Evolutionary conservation across 2,329 filamentous ascomycete species (phyloP).

Genomic region (Pestalotiopsis sp.): DNA sequence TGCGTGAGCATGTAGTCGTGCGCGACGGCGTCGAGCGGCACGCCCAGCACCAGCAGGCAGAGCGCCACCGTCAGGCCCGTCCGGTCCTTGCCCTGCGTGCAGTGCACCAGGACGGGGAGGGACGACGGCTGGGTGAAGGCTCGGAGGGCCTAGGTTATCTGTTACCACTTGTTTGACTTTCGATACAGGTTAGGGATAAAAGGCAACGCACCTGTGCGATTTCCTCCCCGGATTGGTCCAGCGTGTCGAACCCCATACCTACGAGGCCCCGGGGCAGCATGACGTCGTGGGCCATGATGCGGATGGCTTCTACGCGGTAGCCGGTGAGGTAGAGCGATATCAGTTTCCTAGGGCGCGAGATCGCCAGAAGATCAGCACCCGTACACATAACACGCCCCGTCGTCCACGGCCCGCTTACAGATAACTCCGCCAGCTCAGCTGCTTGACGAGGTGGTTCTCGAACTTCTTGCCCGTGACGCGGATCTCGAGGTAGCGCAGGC

Average conservation of each 20-base stretch:
- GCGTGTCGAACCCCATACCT: slow-evolving; percentile 69
- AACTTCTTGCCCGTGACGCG: slow-evolving; percentile 76
- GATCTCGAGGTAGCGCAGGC: slow-evolving; percentile 66
- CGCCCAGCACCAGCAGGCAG: slow-evolving; percentile 63
- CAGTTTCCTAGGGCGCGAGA: not conserved
- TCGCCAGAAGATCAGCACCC: not conserved
- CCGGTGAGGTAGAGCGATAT: slow-evolving; percentile 55
- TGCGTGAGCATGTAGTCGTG: slow-evolving; percentile 73
- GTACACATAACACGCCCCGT: not conserved
- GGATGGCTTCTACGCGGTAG: slow-evolving; percentile 70
- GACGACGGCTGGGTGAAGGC: slow-evolving; percentile 48
- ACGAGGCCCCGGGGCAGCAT: slow-evolving; percentile 74
- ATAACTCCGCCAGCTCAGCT: slow-evolving; percentile 69
- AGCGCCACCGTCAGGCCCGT: slow-evolving; percentile 74
- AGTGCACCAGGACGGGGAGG: slow-evolving; percentile 75
- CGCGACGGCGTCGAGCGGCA: slow-evolving; percentile 63
- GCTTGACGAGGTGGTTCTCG: slow-evolving; percentile 67
- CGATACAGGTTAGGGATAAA: no score
- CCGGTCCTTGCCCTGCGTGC: slow-evolving; percentile 88
- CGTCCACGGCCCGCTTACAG: slow-evolving; percentile 45
- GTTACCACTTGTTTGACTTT: no score
- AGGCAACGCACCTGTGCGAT: slow-evolving; percentile 44
- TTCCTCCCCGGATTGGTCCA: slow-evolving; percentile 68
- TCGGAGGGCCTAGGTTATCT: slow-evolving; percentile 42
- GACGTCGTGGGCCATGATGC: slow-evolving; percentile 68